Evolutionary conservation across 1,139 yeast species (phyloP).

Genomic region (Saccharomycopsis hybrid): DNA sequence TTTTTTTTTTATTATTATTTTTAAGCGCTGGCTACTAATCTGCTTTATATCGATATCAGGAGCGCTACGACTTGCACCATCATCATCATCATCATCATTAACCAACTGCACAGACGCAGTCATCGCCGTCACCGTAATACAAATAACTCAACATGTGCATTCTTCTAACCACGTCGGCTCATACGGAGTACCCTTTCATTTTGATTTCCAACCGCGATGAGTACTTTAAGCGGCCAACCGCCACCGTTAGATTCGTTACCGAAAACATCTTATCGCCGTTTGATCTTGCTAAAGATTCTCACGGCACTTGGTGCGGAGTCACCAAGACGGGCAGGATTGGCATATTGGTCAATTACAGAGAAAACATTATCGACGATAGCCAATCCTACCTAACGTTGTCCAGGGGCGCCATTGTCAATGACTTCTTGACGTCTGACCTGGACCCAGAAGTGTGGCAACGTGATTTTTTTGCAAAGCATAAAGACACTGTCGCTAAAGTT

Average conservation of each 20-base stretch:
- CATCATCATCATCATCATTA: too few relatives aligned
- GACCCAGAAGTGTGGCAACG: conserved; percentile 44
- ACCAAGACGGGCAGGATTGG: conserved; percentile 56
- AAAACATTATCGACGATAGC: conserved; percentile 23
- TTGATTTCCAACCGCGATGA: conserved; percentile 84
- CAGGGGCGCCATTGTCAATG: conserved; percentile 65
- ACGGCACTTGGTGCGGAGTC: conserved; percentile 92
- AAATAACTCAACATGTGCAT: conserved; percentile 48
- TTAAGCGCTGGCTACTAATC: too few relatives aligned
- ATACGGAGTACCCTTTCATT: conserved; percentile 62
- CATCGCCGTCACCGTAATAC: too few relatives aligned
- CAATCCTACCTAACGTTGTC: conserved; percentile 43
- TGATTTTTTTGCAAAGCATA: conserved; percentile 30
- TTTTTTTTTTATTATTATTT: too few relatives aligned
- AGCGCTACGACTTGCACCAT: too few relatives aligned
- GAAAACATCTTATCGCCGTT: conserved; percentile 55
- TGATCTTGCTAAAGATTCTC: conserved; percentile 67
- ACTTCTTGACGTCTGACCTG: conserved; percentile 40
- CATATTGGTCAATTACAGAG: conserved; percentile 68
- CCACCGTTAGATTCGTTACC: conserved; percentile 46
- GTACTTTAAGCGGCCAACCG: conserved; percentile 66
- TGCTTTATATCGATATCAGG: too few relatives aligned
- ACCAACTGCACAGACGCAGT: too few relatives aligned
- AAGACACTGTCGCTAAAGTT: conserved; percentile 38
- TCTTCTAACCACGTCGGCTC: conserved; percentile 50